Base-by-base conservation (phyloP, 495 filamentous ascomycete species). In the Immersiella caudata region DNA sequence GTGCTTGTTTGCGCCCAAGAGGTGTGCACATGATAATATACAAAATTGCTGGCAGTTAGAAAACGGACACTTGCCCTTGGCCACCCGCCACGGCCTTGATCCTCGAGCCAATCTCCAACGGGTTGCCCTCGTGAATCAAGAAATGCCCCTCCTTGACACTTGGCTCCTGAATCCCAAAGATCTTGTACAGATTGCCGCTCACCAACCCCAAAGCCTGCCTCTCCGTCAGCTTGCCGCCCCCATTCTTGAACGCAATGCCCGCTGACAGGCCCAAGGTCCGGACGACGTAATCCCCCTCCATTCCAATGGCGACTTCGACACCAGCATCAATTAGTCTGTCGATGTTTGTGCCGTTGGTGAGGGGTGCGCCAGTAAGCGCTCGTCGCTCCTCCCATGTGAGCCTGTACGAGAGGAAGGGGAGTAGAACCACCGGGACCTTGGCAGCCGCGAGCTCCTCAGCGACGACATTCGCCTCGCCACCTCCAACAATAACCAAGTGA, bases 331-430 rank as follows among this genome's bases (percentile, higher is more conserved):
- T 29, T 4, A 86, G 78, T 18, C 50, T 35, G 52, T 84, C 81
- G 6, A 86, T 72, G 0, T 75, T 76, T 8, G 84, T 86, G 4
- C 81, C 84, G 59, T 84, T 83, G 11, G 81, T 84, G 1, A 86
- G 79, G 18, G 84, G 84, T 1, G 84, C 83, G 1, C 84, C 84
- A 0, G 80, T 76, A 24, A 84, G 73, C 3, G 80, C 76, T 7
- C 83, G 76, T 1, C 79, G 77, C 65, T 84, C 76, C 60, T 85
- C 84, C 83, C 83, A 86, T 0, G 64, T 55, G 1, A 29, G 70
- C 11, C 78, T 76, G 65, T 79, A 83, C 0, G 80, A 79, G 33
- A 78, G 75, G 14, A 81, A 63, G 9, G 83, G 81, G 2, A 78
- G 79, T 2, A 86, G 77, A 3, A 86, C 77, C n/a, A 86, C 81